A percentile compares a stretch with the other conserved stretches of the same genome.
Conservation (phyloP, 768 basidiomycete species). For the Mycena chlorophos region DNA sequence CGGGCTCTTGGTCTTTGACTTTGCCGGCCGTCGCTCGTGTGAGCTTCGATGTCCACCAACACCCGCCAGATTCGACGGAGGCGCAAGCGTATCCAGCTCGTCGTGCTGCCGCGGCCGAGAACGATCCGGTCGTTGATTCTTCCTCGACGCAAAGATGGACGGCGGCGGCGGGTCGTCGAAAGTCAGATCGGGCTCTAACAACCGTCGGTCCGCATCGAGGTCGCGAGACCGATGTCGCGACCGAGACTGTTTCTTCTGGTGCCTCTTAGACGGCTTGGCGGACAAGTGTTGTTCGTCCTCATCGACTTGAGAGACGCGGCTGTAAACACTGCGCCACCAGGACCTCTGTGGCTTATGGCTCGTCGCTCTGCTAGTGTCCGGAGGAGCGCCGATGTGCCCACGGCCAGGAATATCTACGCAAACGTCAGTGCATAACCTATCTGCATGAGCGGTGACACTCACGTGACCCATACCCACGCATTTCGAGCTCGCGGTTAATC, state of each 20-base stretch:
- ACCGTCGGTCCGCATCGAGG: constrained; percentile 16
- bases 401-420: constrained; percentile 24
- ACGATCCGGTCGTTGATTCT: constrained; percentile 13
- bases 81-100: constrained; percentile 21
- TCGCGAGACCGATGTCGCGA: constrained; percentile 21
- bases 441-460: constrained; percentile 12
- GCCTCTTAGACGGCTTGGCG: too few relatives aligned
- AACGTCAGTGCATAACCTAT: background rate
- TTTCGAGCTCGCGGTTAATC: constrained; percentile 54
- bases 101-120: constrained; percentile 6
- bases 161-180: constrained; percentile 44
- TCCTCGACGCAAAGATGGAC: constrained; percentile 26
- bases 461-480: constrained; percentile 46
- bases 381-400: constrained; percentile 22
- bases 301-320: constrained; percentile 48
- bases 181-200: constrained; percentile 29
- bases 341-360: constrained; percentile 39
- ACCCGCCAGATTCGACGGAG: constrained; percentile 19
- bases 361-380: constrained; percentile 19
- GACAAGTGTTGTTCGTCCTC: constrained; percentile 24
- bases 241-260: constrained; percentile 19
- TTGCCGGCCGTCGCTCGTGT: constrained; percentile 11
- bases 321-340: constrained; percentile 60
- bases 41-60: constrained; percentile 20
- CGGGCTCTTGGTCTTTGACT: constrained; percentile 6